These are phyloP conservation scores for Colletotrichum euphorbiae DNA, from an alignment of 2,329 filamentous ascomycete genomes.

Conservation along the genomic window DNA sequence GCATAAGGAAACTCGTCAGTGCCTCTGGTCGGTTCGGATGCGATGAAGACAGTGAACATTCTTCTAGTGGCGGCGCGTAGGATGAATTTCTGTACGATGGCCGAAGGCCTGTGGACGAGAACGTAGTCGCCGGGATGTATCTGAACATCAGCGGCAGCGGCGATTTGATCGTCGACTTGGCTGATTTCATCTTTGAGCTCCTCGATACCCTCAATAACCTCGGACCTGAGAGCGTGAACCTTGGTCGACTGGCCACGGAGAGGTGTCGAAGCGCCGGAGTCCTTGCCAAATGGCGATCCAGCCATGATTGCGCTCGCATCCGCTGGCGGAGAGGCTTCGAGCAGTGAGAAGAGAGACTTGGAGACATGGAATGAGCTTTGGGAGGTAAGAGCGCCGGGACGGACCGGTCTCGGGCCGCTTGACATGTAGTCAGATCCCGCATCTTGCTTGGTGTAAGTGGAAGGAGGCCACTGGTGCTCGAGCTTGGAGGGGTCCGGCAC, in stretches of 20 bases:
- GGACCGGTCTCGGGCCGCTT: slow-evolving; percentile 44
- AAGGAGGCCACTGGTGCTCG: slow-evolving; percentile 47
- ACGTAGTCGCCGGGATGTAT: slow-evolving; percentile 95
- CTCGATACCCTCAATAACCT: slow-evolving; percentile 92
- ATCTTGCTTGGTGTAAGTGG: slow-evolving; percentile 51
- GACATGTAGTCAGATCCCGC: slow-evolving; percentile 42
- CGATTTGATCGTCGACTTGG: slow-evolving; percentile 93
- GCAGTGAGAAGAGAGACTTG: slow-evolving; percentile 88
- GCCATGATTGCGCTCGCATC: slow-evolving; percentile 49
- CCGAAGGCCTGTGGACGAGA: slow-evolving; percentile 86
- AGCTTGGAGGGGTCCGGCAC: slow-evolving; percentile 46
- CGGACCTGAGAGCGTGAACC: slow-evolving; percentile 81
- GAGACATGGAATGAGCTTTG: slow-evolving; percentile 73
- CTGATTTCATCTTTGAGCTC: slow-evolving; percentile 97
- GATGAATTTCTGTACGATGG: slow-evolving; percentile 90
- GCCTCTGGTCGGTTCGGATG: slow-evolving; percentile 67
- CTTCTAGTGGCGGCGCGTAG: slow-evolving; percentile 88
- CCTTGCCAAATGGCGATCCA: slow-evolving; percentile 59
- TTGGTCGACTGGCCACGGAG: slow-evolving; percentile 56
- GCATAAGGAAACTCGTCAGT: slow-evolving; percentile 56
- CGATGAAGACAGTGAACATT: slow-evolving; percentile 91
- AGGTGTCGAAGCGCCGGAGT: slow-evolving; percentile 64
- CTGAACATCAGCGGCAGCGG: slow-evolving; percentile 87
- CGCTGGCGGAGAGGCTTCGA: slow-evolving; percentile 75
- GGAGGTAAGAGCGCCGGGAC: slow-evolving; percentile 72